These are phyloP conservation scores for Xylariaceae sp. DNA, from an alignment of 2,329 filamentous ascomycete species.

Conservation along the genomic window DNA sequence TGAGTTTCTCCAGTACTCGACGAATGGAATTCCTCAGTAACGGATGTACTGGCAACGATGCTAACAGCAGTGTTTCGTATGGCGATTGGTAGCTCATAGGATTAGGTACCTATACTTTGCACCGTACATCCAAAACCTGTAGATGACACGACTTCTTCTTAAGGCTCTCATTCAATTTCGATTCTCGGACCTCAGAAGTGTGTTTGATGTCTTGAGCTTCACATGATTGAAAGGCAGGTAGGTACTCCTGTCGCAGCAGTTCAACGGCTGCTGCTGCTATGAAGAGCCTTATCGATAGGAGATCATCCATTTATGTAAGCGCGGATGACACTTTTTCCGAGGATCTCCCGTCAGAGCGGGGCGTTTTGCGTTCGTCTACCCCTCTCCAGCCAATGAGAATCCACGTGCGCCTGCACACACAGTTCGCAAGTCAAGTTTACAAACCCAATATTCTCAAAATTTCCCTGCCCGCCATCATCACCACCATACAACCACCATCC, in stretches of 20 bases:
- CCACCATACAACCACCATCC: conserved; percentile 11
- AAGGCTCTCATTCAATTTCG: no score
- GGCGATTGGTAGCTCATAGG: no score
- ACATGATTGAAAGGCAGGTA: neutral
- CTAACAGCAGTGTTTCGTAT: no score
- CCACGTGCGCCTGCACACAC: conserved; percentile 11
- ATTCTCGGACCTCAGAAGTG: no score
- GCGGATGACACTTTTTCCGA: conserved; percentile 8
- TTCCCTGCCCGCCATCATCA: conserved; percentile 17
- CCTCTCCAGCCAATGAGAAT: conserved; percentile 13
- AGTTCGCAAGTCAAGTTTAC: conserved; percentile 11
- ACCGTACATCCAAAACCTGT: no score
- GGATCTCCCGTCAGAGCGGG: conserved; percentile 9
- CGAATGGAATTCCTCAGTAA: no score
- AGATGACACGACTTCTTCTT: no score
- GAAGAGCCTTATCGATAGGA: neutral
- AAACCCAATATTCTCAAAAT: conserved; percentile 18
- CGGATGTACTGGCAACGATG: no score
- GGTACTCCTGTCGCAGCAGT: neutral
- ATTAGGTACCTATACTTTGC: no score
- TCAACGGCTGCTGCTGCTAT: neutral
- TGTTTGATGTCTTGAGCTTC: no score
- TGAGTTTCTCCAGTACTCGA: no score
- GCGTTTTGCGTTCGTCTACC: conserved; percentile 6
- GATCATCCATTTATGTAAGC: neutral